phyloP scores from a whole-genome alignment of 225 moss, liverwort and hornwort species.

The Pleurozium schreberi region DNA sequence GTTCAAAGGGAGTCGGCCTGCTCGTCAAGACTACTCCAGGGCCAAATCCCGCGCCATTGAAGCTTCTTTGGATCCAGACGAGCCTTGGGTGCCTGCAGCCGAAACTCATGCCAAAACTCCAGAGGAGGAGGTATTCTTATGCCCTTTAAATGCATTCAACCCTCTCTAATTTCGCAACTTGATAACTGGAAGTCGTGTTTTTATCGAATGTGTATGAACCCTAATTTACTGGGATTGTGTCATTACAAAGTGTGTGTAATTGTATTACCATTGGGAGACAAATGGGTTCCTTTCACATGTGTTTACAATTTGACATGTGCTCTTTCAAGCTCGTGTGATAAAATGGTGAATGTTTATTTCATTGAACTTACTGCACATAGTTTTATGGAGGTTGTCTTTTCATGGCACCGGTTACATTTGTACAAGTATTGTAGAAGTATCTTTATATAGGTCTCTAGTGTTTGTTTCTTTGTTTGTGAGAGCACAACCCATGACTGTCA shows the following conservation, averaged over 20 bases:
- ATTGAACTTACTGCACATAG: not conserved
- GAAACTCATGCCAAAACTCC: conserved; percentile 19
- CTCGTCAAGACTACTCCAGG: conserved; percentile 32
- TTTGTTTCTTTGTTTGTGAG: not conserved
- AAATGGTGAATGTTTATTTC: not conserved
- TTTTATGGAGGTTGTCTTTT: not conserved
- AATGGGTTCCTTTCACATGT: not conserved
- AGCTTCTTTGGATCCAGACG: conserved; percentile 41
- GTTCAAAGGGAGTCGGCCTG: conserved; percentile 19
- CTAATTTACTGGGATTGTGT: not conserved
- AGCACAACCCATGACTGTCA: not conserved
- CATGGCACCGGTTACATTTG: not conserved
- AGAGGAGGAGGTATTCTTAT: conserved; percentile 42
- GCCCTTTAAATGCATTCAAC: not conserved
- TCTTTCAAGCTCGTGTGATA: not conserved
- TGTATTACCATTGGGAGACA: not conserved
- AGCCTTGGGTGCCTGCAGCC: conserved; percentile 34
- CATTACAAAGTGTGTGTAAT: not conserved
- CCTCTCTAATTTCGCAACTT: not conserved
- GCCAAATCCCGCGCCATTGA: conserved; percentile 47
- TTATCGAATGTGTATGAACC: not conserved
- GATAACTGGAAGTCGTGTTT: no score
- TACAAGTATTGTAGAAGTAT: not conserved
- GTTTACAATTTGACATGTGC: not conserved
- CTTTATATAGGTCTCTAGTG: not conserved